Conservation (phyloP, 805 yeast genomes). For the Yarrowia keelungensis region DNA sequence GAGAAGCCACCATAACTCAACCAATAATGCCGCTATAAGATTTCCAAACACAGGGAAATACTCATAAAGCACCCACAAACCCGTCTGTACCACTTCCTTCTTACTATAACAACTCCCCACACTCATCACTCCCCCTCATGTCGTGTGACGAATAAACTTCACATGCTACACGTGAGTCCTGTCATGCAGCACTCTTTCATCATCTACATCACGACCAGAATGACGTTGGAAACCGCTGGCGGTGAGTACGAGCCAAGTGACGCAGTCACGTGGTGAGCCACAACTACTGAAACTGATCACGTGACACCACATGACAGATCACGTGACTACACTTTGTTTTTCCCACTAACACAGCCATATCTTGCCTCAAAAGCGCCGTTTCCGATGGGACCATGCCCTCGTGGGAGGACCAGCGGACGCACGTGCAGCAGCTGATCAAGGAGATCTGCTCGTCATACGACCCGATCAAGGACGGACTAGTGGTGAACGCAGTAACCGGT, state of each 20-base stretch:
- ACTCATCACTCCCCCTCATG: neutral
- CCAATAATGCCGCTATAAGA: neutral
- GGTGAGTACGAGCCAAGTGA: neutral
- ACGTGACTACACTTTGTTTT: too few relatives aligned
- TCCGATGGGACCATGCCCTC: constrained; percentile 4
- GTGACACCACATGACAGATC: neutral
- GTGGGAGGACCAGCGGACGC: constrained; percentile 8
- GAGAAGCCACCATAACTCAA: neutral
- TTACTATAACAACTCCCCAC: neutral
- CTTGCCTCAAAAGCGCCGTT: constrained; percentile 10
- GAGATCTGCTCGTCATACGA: constrained; percentile 31
- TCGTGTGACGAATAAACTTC: constrained; percentile 21
- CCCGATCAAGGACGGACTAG: constrained; percentile 12
- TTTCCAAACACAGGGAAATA: neutral
- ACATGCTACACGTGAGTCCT: constrained; percentile 1
- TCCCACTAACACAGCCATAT: constrained; percentile 12
- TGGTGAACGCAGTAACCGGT: constrained; percentile 25
- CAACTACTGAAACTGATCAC: too few relatives aligned
- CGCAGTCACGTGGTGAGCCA: neutral
- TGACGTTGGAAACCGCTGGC: constrained; percentile 17
- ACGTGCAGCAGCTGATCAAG: constrained; percentile 23
- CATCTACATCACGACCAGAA: constrained; percentile 13
- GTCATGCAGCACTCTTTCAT: constrained; percentile 27
- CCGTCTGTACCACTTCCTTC: too few relatives aligned
- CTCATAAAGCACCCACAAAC: too few relatives aligned